Percentiles rank a stretch among this genome's conserved stretches.
These are phyloP conservation scores for Teunomyces atbi DNA, from an alignment of 805 yeast genomes.

Conservation along the genomic window DNA sequence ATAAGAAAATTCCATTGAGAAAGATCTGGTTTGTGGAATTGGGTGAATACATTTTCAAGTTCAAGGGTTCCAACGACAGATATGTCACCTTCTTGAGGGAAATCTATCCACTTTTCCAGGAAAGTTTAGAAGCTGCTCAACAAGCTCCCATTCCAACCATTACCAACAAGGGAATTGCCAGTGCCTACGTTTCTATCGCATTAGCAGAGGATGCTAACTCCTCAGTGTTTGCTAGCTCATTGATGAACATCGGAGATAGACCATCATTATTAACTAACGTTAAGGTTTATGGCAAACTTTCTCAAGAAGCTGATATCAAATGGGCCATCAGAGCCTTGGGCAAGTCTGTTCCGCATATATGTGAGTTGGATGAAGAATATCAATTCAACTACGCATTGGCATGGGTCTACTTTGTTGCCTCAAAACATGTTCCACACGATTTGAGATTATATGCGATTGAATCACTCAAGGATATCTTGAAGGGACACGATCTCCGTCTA, in stretches of 20 bases:
- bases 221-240: conserved; percentile 28
- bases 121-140: conserved; percentile 41
- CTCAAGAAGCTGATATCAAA: conserved; percentile 40
- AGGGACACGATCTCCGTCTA: conserved; percentile 41
- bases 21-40: conserved; percentile 65
- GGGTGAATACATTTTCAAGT: conserved; percentile 24
- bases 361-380: conserved; percentile 10
- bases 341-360: conserved; percentile 23
- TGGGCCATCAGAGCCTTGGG: conserved; percentile 54
- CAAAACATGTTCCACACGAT: conserved; percentile 35
- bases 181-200: conserved; percentile 51
- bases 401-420: conserved; percentile 47
- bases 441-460: conserved; percentile 34
- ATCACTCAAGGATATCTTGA: conserved; percentile 30
- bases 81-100: conserved; percentile 7
- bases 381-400: conserved; percentile 41
- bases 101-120: conserved; percentile 22
- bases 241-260: conserved; percentile 37
- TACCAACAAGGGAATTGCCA: conserved; percentile 49
- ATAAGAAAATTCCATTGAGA: conserved; percentile 60
- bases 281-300: conserved; percentile 51
- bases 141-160: conserved; percentile 54
- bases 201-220: conserved; percentile 8
- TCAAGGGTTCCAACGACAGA: background rate
- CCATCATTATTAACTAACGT: conserved; percentile 49